Base-by-base conservation (phyloP, 1,284 basidiomycete species). In the Neonothopanus nambi region DNA sequence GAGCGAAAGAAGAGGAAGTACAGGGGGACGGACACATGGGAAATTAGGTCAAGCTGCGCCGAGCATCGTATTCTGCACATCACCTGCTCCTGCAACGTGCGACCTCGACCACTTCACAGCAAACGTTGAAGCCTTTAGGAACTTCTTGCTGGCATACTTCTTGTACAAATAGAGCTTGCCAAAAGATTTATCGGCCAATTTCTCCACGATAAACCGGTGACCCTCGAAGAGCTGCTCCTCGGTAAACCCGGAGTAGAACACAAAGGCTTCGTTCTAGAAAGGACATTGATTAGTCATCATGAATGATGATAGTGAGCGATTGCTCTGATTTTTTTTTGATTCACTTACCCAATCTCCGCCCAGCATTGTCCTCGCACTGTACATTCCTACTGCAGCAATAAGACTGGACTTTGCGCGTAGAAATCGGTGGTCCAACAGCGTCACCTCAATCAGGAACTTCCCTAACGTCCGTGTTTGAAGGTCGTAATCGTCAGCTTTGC, bases 401-500 rank as follows among this genome's bases (percentile, higher is more conserved):
- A 98, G 80, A 69, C 91, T 94, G 0, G 96, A 95, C 71, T 95
- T 96, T 56, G 90, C 95, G 48, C 93, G 80, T 66, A 99, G 72
- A 82, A 99, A 99, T 40, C 92, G 87, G 67, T 97, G 75, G 70
- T 99, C 96, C 56, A 99, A 77, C 49, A 99, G 78, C 7, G 95
- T 97, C 44, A 97, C 91, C 73, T 99, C 97, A 67, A 95, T 96
- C 68, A 99, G 74, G 79, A 98, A 99, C 73, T 99, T 99, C 78
- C 92, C 90, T 53, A 99, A 76, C 11, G 97, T 99, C 56, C 97
- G 80, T 5, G 96, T 99, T 70, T 98, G 96, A 63, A 99, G 89
- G 69, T 99, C 95, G 70, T 99, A 99, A 72, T 98, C 93, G 74
- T 99, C 97, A 24, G 97, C 97, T 72, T 96, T 98, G 78, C 93